Conservation (phyloP, 225 moss, liverwort and hornwort species). For the Physcomitrium patens region DNA sequence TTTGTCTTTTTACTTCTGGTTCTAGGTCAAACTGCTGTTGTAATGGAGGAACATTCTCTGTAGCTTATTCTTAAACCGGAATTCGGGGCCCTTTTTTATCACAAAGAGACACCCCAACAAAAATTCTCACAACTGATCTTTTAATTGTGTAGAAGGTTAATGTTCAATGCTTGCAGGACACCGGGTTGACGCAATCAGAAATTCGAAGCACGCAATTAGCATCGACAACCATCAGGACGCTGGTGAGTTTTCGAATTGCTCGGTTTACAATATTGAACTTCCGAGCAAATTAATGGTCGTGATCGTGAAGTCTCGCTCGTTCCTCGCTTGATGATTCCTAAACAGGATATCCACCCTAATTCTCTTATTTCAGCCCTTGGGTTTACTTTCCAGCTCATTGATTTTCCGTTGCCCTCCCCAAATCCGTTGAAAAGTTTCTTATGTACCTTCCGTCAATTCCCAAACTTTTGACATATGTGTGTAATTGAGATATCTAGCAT, state of each 20-base stretch:
- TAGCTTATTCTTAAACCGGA: slow-evolving; percentile 12
- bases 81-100: slow-evolving; percentile 7
- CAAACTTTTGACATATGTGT: slow-evolving; percentile 25
- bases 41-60: not conserved
- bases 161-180: slow-evolving; percentile 37
- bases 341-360: no score
- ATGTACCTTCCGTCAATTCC: not conserved
- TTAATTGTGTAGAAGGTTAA: not conserved
- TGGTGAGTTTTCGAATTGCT: slow-evolving; percentile 32
- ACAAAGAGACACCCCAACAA: not conserved
- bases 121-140: no score
- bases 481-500: slow-evolving; percentile 48
- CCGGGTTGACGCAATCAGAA: slow-evolving; percentile 43
- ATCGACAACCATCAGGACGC: slow-evolving; percentile 39
- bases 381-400: no score
- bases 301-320: not conserved
- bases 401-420: no score
- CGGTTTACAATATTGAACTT: not conserved
- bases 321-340: not conserved
- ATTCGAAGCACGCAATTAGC: slow-evolving; percentile 33
- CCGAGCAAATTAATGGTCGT: not conserved
- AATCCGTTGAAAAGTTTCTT: no score
- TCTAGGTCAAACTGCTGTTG: slow-evolving; percentile 12
- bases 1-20: not conserved
- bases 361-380: no score